These are phyloP conservation scores for Cladosporium phlei DNA, from an alignment of 2,329 filamentous ascomycete species.

Conservation along the genomic window DNA sequence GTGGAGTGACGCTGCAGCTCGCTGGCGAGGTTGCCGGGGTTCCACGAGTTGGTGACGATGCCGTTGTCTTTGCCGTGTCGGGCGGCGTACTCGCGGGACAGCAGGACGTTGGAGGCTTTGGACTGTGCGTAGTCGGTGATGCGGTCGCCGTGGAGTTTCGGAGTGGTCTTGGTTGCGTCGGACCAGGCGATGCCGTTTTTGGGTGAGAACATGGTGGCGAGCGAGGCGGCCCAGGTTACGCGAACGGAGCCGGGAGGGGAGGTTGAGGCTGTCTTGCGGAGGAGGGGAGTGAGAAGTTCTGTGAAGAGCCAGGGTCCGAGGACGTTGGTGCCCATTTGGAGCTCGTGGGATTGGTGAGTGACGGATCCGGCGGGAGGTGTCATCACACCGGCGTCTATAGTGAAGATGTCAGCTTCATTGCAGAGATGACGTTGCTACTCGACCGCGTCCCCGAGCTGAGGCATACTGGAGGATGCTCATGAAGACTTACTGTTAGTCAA, in stretches of 20 bases:
- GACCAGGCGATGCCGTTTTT: constrained; percentile 20
- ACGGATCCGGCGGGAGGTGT: constrained; percentile 32
- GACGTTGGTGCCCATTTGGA: constrained; percentile 33
- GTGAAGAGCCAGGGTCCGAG: constrained; percentile 33
- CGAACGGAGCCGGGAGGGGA: constrained; percentile 23
- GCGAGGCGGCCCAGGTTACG: constrained; percentile 29
- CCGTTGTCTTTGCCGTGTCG: constrained; percentile 20
- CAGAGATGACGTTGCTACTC: not conserved
- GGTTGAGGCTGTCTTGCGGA: constrained; percentile 24
- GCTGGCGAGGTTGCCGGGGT: constrained; percentile 30
- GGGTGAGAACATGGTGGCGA: constrained; percentile 21
- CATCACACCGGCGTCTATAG: constrained; percentile 25
- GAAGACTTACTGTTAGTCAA: constrained; percentile 35
- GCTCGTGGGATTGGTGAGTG: constrained; percentile 30
- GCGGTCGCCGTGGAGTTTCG: constrained; percentile 18
- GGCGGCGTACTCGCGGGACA: constrained; percentile 20
- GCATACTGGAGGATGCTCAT: too few relatives aligned
- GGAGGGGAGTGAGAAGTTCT: constrained; percentile 28
- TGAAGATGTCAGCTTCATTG: not conserved
- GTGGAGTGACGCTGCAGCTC: constrained; percentile 27
- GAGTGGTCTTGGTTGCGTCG: constrained; percentile 13
- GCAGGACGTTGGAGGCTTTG: constrained; percentile 28
- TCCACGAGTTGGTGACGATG: constrained; percentile 26
- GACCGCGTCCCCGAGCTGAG: too few relatives aligned
- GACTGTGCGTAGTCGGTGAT: constrained; percentile 23